Percentiles rank a stretch among this genome's conserved stretches.
phyloP scores from a whole-genome alignment of 192 early-diverging fungal genomes.

The Backusella psychrophila region DNA sequence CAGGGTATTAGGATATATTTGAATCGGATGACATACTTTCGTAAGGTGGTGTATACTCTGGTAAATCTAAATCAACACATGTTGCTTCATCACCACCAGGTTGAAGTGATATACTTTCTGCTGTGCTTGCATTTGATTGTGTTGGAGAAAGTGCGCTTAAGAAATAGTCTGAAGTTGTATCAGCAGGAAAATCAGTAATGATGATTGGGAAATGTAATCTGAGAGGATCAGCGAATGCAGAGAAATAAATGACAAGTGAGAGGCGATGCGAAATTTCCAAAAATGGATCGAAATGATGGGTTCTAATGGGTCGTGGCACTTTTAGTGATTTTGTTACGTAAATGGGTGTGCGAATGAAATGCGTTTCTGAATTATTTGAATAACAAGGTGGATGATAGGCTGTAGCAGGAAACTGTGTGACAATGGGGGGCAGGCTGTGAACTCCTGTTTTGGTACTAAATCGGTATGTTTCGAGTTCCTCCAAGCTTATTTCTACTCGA shows the following conservation, averaged over 20 bases:
- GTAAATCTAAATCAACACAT: slow-evolving; percentile 32
- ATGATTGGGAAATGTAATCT: slow-evolving; percentile 29
- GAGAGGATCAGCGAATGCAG: slow-evolving; percentile 1
- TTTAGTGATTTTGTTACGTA: background rate
- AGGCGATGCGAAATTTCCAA: slow-evolving; percentile 33
- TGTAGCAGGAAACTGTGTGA: slow-evolving; percentile 24
- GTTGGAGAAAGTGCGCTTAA: background rate
- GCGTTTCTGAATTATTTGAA: slow-evolving; percentile 29
- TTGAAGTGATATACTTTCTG: background rate
- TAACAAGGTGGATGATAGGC: slow-evolving; percentile 27
- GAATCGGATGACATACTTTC: slow-evolving; percentile 9
- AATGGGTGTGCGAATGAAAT: slow-evolving; percentile 36
- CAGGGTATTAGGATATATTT: background rate
- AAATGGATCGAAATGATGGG: slow-evolving; percentile 29
- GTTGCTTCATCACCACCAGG: slow-evolving; percentile 31
- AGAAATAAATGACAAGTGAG: slow-evolving; percentile 24
- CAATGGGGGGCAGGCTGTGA: slow-evolving; percentile 20
- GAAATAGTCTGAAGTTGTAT: background rate
- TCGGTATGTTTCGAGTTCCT: slow-evolving; percentile 30
- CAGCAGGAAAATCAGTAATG: slow-evolving; percentile 27
- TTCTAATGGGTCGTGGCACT: background rate
- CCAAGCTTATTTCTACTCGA: slow-evolving; percentile 23
- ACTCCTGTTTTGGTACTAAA: slow-evolving; percentile 22
- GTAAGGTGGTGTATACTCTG: slow-evolving; percentile 33
- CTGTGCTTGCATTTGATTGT: background rate